Conservation (phyloP, 257 asterid genomes). For the Rauvolfia tetraphylla region DNA sequence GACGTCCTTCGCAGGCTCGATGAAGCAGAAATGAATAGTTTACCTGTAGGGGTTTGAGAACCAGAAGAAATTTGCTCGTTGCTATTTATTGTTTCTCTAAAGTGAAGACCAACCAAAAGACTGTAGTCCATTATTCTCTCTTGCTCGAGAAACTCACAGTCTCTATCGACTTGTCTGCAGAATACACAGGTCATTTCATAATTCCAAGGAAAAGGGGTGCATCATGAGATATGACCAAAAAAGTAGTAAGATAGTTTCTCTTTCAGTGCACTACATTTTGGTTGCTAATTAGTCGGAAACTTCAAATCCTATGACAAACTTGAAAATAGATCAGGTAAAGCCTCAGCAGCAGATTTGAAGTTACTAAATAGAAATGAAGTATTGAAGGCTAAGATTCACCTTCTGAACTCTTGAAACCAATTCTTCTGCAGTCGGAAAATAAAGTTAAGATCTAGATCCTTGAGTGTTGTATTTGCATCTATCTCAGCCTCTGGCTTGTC, state of each 20-base stretch:
- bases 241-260: background rate
- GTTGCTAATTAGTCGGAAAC: background rate
- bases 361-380: background rate
- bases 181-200: background rate
- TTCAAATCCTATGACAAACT: background rate
- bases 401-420: slow-evolving; percentile 84
- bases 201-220: background rate
- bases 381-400: slow-evolving; percentile 34
- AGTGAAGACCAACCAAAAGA: slow-evolving; percentile 45
- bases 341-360: background rate
- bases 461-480: slow-evolving; percentile 81
- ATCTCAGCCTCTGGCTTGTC: slow-evolving; percentile 87
- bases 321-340: background rate
- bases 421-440: slow-evolving; percentile 67
- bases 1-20: background rate
- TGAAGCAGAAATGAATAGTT: background rate
- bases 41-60: slow-evolving; percentile 35
- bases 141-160: slow-evolving; percentile 40
- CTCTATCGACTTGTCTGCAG: slow-evolving; percentile 45
- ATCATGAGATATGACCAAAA: too few species aligned
- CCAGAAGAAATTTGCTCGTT: slow-evolving; percentile 25
- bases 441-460: slow-evolving; percentile 91
- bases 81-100: slow-evolving; percentile 25
- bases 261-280: background rate
- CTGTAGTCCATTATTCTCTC: slow-evolving; percentile 48